These are phyloP conservation scores for Phytophthora pistaciae DNA, from an alignment of 352 stramenopile genomes.

Conservation along the genomic window DNA sequence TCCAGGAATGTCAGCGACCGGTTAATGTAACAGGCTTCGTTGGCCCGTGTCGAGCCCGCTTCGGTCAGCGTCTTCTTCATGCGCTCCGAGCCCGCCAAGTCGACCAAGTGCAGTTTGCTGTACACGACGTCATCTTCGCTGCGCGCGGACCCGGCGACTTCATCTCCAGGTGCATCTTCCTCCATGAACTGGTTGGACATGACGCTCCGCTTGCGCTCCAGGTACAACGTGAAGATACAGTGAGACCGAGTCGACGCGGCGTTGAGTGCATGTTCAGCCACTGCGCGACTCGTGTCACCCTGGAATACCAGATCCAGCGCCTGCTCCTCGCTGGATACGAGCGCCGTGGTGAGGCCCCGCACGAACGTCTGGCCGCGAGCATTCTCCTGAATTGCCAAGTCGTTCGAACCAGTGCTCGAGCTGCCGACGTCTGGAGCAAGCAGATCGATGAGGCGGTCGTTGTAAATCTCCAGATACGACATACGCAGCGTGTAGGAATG, in stretches of 20 bases:
- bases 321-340: constrained; percentile 77
- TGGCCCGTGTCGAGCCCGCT: constrained; percentile 45
- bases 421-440: not conserved
- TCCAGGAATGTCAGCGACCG: constrained; percentile 82
- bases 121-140: constrained; percentile 44
- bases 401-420: constrained; percentile 17
- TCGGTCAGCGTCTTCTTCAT: constrained; percentile 87
- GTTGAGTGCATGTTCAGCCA: constrained; percentile 87
- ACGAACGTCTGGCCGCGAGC: constrained; percentile 77
- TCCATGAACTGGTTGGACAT: constrained; percentile 35
- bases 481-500: constrained; percentile 68
- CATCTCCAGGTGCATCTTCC: constrained; percentile 13
- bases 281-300: constrained; percentile 80
- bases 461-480: constrained; percentile 92
- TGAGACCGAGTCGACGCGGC: constrained; percentile 80
- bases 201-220: constrained; percentile 54
- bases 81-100: constrained; percentile 93
- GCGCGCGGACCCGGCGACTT: not conserved
- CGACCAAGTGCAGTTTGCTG: constrained; percentile 94
- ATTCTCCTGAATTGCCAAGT: constrained; percentile 75
- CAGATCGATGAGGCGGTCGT: constrained; percentile 90
- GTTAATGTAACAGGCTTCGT: constrained; percentile 65
- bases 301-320: constrained; percentile 85
- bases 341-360: constrained; percentile 56
- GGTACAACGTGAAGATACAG: constrained; percentile 85